A percentile compares a stretch with the other conserved stretches of the same genome.
Conservation (phyloP, 2,329 filamentous ascomycete genomes). For the Orbilia blumenaviensis region DNA sequence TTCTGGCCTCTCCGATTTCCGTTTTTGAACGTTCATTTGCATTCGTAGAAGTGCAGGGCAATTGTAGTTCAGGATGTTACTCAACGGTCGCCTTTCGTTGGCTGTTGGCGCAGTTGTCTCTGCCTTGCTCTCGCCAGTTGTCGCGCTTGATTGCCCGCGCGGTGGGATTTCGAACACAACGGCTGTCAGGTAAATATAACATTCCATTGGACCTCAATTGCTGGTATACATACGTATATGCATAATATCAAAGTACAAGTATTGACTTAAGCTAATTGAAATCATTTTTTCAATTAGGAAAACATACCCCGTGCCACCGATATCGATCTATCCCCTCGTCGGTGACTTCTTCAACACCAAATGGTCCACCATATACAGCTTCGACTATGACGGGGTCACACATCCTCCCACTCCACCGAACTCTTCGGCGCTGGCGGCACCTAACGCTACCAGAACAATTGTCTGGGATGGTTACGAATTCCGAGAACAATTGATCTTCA, state of each 20-base stretch:
- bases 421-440: not conserved
- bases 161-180: conserved; percentile 46
- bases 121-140: conserved; percentile 7
- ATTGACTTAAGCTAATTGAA: not conserved
- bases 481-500: conserved; percentile 33
- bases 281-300: conserved; percentile 10
- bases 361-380: conserved; percentile 45
- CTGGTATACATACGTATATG: not conserved
- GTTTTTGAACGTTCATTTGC: no score
- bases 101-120: conserved; percentile 19
- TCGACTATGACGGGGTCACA: conserved; percentile 34
- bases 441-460: conserved; percentile 36
- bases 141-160: conserved; percentile 43
- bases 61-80: conserved; percentile 2
- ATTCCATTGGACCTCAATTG: not conserved
- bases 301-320: conserved; percentile 47
- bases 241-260: not conserved
- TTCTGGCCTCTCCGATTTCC: conserved; percentile 5
- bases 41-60: no score
- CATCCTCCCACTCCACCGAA: conserved; percentile 29
- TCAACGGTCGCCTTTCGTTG: conserved; percentile 15
- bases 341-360: conserved; percentile 51
- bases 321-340: conserved; percentile 44
- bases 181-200: conserved; percentile 27
- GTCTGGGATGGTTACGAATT: conserved; percentile 45